Conservation (phyloP, 495 filamentous ascomycete species). For the Hypoxylon trugodes region DNA sequence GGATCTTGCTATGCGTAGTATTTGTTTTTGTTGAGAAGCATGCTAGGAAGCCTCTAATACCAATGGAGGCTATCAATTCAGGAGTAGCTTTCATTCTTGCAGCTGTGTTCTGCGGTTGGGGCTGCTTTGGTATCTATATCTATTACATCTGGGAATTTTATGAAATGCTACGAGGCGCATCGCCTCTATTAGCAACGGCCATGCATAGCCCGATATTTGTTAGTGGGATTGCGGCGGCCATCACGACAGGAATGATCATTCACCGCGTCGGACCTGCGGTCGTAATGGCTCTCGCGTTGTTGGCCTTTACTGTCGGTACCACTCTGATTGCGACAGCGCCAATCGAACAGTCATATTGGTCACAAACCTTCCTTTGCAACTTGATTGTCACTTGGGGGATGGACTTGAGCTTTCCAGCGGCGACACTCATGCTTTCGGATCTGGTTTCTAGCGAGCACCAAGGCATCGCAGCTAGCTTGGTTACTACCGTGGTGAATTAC, state of each 20-base stretch:
- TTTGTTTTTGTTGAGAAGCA: slow-evolving; percentile 64
- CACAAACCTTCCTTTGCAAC: slow-evolving; percentile 58
- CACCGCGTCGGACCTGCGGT: slow-evolving; percentile 54
- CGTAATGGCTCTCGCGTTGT: slow-evolving; percentile 62
- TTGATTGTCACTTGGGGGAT: slow-evolving; percentile 65
- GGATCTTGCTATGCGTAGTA: slow-evolving; percentile 56
- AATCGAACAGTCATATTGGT: slow-evolving; percentile 57
- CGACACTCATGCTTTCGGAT: slow-evolving; percentile 54
- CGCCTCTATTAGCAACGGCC: slow-evolving; percentile 59
- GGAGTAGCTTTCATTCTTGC: slow-evolving; percentile 64
- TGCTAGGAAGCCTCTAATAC: slow-evolving; percentile 62
- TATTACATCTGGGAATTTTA: slow-evolving; percentile 68
- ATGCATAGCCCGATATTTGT: slow-evolving; percentile 58
- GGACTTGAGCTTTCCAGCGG: slow-evolving; percentile 56
- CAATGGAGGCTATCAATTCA: slow-evolving; percentile 58
- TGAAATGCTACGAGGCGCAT: slow-evolving; percentile 57
- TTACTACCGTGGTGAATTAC: slow-evolving; percentile 59
- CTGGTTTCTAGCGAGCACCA: slow-evolving; percentile 55
- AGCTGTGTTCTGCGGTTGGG: slow-evolving; percentile 68
- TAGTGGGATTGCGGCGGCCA: slow-evolving; percentile 61
- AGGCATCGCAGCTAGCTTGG: slow-evolving; percentile 55
- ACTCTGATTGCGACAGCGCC: slow-evolving; percentile 60
- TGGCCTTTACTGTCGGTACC: slow-evolving; percentile 58
- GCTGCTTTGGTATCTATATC: slow-evolving; percentile 68
- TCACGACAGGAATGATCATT: slow-evolving; percentile 60